These are phyloP conservation scores for Diaporthe humulicola DNA, from an alignment of 2,329 filamentous ascomycete species.

Conservation along the genomic window DNA sequence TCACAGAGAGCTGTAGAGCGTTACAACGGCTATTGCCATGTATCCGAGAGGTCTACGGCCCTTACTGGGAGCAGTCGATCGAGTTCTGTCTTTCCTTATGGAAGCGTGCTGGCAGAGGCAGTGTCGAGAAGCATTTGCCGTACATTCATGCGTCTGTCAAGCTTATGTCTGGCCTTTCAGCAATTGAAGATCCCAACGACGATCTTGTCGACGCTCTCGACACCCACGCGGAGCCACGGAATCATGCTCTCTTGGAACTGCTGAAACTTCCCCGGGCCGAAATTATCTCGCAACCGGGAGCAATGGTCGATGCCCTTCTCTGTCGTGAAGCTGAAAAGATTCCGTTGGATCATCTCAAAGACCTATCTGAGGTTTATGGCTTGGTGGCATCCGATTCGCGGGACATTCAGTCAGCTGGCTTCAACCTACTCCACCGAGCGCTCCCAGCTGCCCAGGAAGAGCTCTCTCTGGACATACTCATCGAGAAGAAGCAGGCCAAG, in stretches of 20 bases:
- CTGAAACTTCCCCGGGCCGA: conserved; percentile 65
- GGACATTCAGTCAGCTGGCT: conserved; percentile 84
- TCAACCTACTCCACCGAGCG: conserved; percentile 82
- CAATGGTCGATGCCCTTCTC: conserved; percentile 82
- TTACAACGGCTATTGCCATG: conserved; percentile 76
- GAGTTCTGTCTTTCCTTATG: conserved; percentile 71
- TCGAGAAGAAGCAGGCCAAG: conserved; percentile 79
- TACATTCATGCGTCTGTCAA: conserved; percentile 80
- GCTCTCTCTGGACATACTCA: conserved; percentile 80
- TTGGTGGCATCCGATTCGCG: conserved; percentile 82
- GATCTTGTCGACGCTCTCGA: conserved; percentile 83
- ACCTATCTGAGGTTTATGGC: conserved; percentile 78
- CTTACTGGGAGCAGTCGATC: conserved; percentile 82
- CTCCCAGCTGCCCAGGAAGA: conserved; percentile 85
- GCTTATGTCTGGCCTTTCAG: conserved; percentile 74
- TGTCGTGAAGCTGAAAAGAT: conserved; percentile 77
- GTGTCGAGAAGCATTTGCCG: conserved; percentile 66
- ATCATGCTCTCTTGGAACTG: conserved; percentile 71
- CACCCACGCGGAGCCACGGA: conserved; percentile 68
- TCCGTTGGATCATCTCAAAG: conserved; percentile 71
- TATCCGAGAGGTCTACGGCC: conserved; percentile 86
- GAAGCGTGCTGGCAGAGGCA: conserved; percentile 59
- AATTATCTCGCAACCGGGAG: conserved; percentile 72
- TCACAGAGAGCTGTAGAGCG: conserved; percentile 67
- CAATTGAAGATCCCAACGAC: conserved; percentile 82